These are phyloP conservation scores for Musa schizocarpa DNA, from an alignment of 176 grass and related monocot genomes.

Conservation along the genomic window DNA sequence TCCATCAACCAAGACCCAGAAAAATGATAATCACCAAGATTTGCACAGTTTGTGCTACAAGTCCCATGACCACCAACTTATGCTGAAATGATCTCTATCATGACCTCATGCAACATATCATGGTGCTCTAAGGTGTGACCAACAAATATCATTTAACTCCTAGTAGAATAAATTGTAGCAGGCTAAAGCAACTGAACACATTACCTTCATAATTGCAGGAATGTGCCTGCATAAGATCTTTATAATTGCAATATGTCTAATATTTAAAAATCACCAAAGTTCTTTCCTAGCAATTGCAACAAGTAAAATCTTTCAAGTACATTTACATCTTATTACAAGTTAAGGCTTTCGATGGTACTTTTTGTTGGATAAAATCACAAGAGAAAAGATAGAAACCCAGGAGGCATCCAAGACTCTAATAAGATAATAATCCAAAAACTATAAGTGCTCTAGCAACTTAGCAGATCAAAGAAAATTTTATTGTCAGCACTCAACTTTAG, in stretches of 20 bases:
- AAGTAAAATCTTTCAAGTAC: no score
- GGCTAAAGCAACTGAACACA: not conserved
- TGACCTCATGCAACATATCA: not conserved
- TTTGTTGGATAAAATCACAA: no score
- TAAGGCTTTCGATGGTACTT: no score
- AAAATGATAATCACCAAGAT: no score
- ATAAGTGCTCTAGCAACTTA: not conserved
- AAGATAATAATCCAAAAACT: not conserved
- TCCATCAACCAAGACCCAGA: no score
- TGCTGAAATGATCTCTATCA: not conserved
- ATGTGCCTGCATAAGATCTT: not conserved
- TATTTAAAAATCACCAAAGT: not conserved
- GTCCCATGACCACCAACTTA: no score
- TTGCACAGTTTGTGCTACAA: no score
- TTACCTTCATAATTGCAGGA: not conserved
- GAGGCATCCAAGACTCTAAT: no score
- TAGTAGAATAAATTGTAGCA: not conserved
- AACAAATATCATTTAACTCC: not conserved
- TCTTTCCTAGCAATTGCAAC: no score
- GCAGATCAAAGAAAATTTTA: not conserved
- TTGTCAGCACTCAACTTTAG: no score
- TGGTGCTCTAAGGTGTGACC: not conserved
- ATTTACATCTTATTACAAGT: no score
- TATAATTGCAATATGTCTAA: not conserved
- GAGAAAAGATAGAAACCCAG: not conserved